Conservation (phyloP, 2,329 filamentous ascomycete genomes). For the Neofusicoccum sp. region DNA sequence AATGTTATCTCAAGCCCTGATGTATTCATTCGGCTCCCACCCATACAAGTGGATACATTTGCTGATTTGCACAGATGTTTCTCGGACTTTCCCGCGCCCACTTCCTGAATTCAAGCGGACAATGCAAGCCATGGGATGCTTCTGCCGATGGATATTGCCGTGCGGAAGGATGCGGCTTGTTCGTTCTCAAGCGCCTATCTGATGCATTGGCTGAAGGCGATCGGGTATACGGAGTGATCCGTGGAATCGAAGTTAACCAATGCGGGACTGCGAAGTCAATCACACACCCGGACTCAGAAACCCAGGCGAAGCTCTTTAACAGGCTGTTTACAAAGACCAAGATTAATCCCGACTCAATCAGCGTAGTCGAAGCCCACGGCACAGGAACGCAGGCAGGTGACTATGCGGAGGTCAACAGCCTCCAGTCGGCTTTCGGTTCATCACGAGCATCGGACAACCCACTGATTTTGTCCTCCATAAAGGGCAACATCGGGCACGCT, state of each 20-base stretch:
- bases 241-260: constrained; percentile 10
- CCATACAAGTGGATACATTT: constrained; percentile 34
- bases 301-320: constrained; percentile 21
- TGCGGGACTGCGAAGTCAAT: constrained; percentile 1
- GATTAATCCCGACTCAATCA: constrained; percentile 5
- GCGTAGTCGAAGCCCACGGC: constrained; percentile 45
- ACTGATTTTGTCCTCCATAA: constrained; percentile 26
- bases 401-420: constrained; percentile 30
- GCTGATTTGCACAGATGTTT: constrained; percentile 14
- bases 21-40: constrained; percentile 26
- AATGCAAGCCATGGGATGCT: constrained; percentile 44
- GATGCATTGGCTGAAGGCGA: constrained; percentile 55
- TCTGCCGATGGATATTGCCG: constrained; percentile 56
- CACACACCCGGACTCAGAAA: constrained; percentile 23
- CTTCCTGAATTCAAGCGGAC: constrained; percentile 49
- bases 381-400: constrained; percentile 61
- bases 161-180: constrained; percentile 50
- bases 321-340: not conserved
- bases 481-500: constrained; percentile 35
- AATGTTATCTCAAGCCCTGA: constrained; percentile 33
- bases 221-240: constrained; percentile 48
- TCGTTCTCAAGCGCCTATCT: constrained; percentile 53
- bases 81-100: constrained; percentile 40
- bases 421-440: not conserved
- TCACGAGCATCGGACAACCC: not conserved